A percentile compares a stretch with the other conserved stretches of the same genome.
Conservation (phyloP, 192 early-diverging fungal genomes). For the Umbelopsis sp. region DNA sequence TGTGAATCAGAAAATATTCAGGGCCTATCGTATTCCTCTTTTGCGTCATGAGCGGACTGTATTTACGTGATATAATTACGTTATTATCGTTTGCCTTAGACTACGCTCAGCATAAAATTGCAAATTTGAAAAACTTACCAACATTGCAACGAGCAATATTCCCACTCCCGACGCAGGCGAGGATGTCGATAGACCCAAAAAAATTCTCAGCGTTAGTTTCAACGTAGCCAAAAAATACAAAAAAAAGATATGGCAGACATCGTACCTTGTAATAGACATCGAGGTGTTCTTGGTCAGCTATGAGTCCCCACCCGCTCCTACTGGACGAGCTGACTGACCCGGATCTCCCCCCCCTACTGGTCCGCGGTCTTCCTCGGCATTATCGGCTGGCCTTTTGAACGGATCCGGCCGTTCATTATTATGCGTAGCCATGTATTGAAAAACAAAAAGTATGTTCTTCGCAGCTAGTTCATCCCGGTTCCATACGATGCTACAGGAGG, state of each 20-base stretch:
- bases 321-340: neutral
- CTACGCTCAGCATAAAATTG: neutral
- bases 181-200: neutral
- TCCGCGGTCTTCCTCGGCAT: neutral
- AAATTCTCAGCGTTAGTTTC: neutral
- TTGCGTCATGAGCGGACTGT: no score
- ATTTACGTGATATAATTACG: no score
- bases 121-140: neutral
- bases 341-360: neutral
- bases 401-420: constrained; percentile 3
- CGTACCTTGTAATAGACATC: neutral
- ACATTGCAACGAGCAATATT: neutral
- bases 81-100: neutral
- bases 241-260: neutral
- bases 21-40: no score
- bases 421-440: neutral
- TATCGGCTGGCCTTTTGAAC: neutral
- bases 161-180: neutral
- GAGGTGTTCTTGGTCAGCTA: neutral
- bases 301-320: neutral
- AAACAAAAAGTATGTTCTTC: neutral
- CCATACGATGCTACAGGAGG: neutral
- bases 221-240: neutral
- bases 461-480: constrained; percentile 7
- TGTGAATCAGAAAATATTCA: no score